These are phyloP conservation scores for Phylloporus arenicola DNA, from an alignment of 768 basidiomycete genomes.

Conservation along the genomic window DNA sequence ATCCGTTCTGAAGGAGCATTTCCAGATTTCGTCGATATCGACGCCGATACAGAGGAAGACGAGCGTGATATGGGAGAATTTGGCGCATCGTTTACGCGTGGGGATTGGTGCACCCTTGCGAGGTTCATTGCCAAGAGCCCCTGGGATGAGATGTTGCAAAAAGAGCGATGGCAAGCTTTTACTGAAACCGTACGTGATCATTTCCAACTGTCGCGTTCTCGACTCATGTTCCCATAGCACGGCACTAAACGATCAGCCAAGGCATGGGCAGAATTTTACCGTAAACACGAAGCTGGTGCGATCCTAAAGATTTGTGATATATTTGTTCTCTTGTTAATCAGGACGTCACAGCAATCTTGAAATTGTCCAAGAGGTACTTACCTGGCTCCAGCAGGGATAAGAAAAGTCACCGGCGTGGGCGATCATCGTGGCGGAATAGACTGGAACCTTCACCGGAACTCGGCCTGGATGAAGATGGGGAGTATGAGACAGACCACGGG, in stretches of 20 bases:
- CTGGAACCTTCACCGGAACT: slow-evolving; percentile 1
- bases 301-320: slow-evolving; percentile 5
- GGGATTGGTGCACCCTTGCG: slow-evolving; percentile 58
- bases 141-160: slow-evolving; percentile 38
- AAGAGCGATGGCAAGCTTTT: slow-evolving; percentile 54
- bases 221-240: slow-evolving; percentile 35
- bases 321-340: slow-evolving; percentile 4
- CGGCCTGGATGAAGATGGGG: slow-evolving; percentile 16
- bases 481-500: slow-evolving; percentile 19
- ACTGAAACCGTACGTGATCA: slow-evolving; percentile 40
- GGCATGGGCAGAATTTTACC: slow-evolving; percentile 59
- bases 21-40: slow-evolving; percentile 15
- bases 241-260: slow-evolving; percentile 44
- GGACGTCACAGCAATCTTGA: slow-evolving; percentile 18
- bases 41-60: slow-evolving; percentile 25
- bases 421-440: slow-evolving; percentile 21
- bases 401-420: slow-evolving; percentile 17
- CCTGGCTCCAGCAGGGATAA: slow-evolving; percentile 6
- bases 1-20: slow-evolving; percentile 18
- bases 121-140: slow-evolving; percentile 49
- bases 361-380: slow-evolving; percentile 25
- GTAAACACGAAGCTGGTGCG: slow-evolving; percentile 46
- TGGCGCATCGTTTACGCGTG: slow-evolving; percentile 48
- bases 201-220: neutral
- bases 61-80: slow-evolving; percentile 45